A percentile compares a stretch with the other conserved stretches of the same genome.
These are phyloP conservation scores for Chaetomiaceae sp. DNA, from an alignment of 2,329 filamentous ascomycete genomes.

Conservation along the genomic window DNA sequence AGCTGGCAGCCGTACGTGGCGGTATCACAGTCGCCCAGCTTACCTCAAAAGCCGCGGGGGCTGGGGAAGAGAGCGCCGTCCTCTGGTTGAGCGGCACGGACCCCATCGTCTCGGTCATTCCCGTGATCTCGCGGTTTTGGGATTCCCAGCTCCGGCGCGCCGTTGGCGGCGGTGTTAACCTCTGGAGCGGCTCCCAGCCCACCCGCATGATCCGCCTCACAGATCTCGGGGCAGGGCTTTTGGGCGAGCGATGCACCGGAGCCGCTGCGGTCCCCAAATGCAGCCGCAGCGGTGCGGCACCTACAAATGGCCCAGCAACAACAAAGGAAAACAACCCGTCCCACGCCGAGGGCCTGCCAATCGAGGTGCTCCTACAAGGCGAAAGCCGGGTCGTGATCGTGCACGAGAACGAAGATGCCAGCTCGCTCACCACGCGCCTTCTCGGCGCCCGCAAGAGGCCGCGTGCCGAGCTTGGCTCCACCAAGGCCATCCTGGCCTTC, in stretches of 20 bases:
- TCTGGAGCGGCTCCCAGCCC: slow-evolving; percentile 52
- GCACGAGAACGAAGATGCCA: slow-evolving; percentile 45
- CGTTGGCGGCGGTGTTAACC: slow-evolving; percentile 46
- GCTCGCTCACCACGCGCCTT: slow-evolving; percentile 27
- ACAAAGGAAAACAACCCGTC: slow-evolving; percentile 9
- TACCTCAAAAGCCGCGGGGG: slow-evolving; percentile 35
- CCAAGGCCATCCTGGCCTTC: slow-evolving; percentile 53
- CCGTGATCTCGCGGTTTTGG: slow-evolving; percentile 53
- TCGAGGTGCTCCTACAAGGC: slow-evolving; percentile 51
- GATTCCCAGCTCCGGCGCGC: slow-evolving; percentile 52
- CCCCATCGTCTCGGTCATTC: slow-evolving; percentile 51
- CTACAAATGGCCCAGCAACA: slow-evolving; percentile 17
- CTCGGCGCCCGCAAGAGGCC: slow-evolving; percentile 37
- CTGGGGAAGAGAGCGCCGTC: slow-evolving; percentile 50
- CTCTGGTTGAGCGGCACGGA: slow-evolving; percentile 55
- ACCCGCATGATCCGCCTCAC: slow-evolving; percentile 52
- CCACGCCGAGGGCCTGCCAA: slow-evolving; percentile 37
- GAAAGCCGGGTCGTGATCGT: slow-evolving; percentile 53
- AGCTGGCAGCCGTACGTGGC: slow-evolving; percentile 47
- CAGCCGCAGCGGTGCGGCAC: not conserved
- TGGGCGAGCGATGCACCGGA: slow-evolving; percentile 53
- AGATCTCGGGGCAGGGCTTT: slow-evolving; percentile 48
- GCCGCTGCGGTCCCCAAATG: slow-evolving; percentile 40
- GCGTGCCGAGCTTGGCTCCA: slow-evolving; percentile 29
- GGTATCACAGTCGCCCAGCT: slow-evolving; percentile 48